phyloP scores from a whole-genome alignment of 306 rosid species.

The Vigna reflexopilosa region DNA sequence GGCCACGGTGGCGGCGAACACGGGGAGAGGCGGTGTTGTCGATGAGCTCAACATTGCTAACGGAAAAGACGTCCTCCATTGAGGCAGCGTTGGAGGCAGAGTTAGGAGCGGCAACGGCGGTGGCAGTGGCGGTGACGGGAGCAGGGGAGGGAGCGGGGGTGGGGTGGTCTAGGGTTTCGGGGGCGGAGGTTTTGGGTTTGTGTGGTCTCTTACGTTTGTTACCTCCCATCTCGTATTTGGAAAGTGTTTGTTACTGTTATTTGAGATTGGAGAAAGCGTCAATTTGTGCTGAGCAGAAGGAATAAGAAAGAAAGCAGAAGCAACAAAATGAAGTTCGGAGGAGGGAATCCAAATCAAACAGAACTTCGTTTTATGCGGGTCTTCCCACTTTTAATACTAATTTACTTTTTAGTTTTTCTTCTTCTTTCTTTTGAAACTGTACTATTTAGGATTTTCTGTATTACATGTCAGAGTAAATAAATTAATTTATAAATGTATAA shows the following conservation, averaged over 20 bases:
- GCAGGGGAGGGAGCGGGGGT: slow-evolving; percentile 30
- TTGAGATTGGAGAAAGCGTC: neutral
- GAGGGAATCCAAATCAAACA: no score
- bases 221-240: slow-evolving; percentile 34
- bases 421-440: no score
- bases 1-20: slow-evolving; percentile 61
- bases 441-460: no score
- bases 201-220: slow-evolving; percentile 84
- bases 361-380: no score
- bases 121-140: slow-evolving; percentile 39
- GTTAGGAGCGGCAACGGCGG: slow-evolving; percentile 13
- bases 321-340: no score
- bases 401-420: no score
- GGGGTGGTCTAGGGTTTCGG: slow-evolving; percentile 76
- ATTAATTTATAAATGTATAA: no score
- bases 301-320: no score
- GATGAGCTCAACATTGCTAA: slow-evolving; percentile 68
- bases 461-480: no score
- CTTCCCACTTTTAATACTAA: no score
- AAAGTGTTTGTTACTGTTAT: neutral
- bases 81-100: neutral
- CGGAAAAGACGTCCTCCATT: slow-evolving; percentile 67
- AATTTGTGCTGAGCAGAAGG: no score
- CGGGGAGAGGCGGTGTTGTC: slow-evolving; percentile 51
- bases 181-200: slow-evolving; percentile 64